These are phyloP conservation scores for Trametes punicea DNA, from an alignment of 768 basidiomycete species.

Conservation along the genomic window DNA sequence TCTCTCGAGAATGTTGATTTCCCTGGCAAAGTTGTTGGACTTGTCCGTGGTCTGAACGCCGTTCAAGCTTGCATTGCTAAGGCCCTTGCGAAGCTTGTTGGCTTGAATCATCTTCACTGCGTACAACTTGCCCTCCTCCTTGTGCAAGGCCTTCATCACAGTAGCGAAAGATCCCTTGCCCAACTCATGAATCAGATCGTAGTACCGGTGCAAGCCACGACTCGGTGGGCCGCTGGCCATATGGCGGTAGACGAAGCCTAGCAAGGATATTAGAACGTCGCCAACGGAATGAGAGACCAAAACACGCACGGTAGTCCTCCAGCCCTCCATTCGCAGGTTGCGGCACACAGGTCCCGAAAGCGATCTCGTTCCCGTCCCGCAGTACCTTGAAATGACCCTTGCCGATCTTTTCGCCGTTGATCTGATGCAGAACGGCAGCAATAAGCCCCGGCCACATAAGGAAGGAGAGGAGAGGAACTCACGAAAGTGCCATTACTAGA, in stretches of 20 bases:
- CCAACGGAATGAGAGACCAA: not conserved
- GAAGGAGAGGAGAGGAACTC: not conserved
- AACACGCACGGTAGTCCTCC: conserved; percentile 73
- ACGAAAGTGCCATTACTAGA: conserved; percentile 49
- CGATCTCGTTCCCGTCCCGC: conserved; percentile 80
- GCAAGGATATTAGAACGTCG: not conserved
- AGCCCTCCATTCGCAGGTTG: conserved; percentile 39
- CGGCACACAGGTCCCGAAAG: conserved; percentile 63
- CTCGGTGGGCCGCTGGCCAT: conserved; percentile 47
- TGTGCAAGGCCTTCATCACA: conserved; percentile 78
- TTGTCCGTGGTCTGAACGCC: conserved; percentile 6
- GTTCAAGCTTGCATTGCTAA: conserved; percentile 10
- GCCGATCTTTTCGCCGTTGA: conserved; percentile 65
- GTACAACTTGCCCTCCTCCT: conserved; percentile 65
- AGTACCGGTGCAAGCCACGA: conserved; percentile 58
- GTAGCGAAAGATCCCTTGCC: conserved; percentile 92
- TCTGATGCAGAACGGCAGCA: conserved; percentile 36
- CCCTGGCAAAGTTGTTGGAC: conserved; percentile 50
- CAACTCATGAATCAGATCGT: conserved; percentile 67
- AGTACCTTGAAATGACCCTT: conserved; percentile 54
- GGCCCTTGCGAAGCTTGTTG: conserved; percentile 38
- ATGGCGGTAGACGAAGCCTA: conserved; percentile 74
- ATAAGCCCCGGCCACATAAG: not conserved
- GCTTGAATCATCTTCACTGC: conserved; percentile 87
- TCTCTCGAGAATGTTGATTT: conserved; percentile 74